These are phyloP conservation scores for Clavispora phyllophila DNA, from an alignment of 805 yeast genomes.

Conservation along the genomic window DNA sequence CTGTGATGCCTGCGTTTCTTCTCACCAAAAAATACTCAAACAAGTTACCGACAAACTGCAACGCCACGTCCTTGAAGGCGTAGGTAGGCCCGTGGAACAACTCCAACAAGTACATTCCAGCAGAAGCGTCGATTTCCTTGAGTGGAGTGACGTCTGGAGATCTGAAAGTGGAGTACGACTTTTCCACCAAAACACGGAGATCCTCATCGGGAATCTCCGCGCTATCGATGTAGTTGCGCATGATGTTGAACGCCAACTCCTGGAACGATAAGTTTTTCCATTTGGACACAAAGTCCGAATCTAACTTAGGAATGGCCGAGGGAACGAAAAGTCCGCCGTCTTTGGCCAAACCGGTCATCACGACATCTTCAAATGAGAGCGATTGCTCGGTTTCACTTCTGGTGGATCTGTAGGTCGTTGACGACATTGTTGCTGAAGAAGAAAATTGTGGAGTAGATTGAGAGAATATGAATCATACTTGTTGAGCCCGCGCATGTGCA, in stretches of 20 bases:
- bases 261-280: conserved; percentile 79
- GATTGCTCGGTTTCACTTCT: conserved; percentile 51
- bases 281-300: conserved; percentile 47
- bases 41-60: conserved; percentile 95
- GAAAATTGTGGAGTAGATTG: not conserved
- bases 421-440: not conserved
- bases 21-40: conserved; percentile 88
- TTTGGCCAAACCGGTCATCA: conserved; percentile 86
- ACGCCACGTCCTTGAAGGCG: conserved; percentile 98
- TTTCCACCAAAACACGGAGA: conserved; percentile 53
- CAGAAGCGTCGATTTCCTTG: conserved; percentile 51
- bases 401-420: conserved; percentile 64
- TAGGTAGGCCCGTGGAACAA: conserved; percentile 98
- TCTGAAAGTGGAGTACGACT: conserved; percentile 89
- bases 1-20: conserved; percentile 51
- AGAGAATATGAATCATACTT: conserved; percentile 3
- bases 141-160: conserved; percentile 85
- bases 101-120: conserved; percentile 73
- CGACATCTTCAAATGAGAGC: conserved; percentile 72
- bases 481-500: not conserved
- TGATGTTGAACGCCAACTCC: conserved; percentile 80
- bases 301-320: conserved; percentile 65
- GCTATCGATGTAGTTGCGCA: conserved; percentile 72
- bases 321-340: conserved; percentile 98
- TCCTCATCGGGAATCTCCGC: conserved; percentile 71